Evolutionary conservation across 78 protist genomes (phyloP), one percentile per base, ranked within the genome.

Genomic region (Monosiga brevicollis): DNA sequence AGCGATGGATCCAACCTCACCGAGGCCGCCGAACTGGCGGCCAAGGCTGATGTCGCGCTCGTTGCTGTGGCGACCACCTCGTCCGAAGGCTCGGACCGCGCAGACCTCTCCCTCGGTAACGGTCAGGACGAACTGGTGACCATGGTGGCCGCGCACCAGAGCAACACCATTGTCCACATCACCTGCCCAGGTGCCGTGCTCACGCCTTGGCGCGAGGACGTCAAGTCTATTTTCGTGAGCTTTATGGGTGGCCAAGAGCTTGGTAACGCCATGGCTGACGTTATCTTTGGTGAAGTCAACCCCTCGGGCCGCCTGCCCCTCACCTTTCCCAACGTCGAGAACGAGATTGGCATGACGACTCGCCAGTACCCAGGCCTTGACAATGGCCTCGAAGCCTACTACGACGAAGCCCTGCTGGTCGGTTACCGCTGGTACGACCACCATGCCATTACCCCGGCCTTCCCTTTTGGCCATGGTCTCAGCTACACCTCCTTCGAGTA

Each of bases 401-500:
- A 88, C 78, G n/a, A 78, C 71, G 93, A 90, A 79, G 32, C 34
- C 54, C 86, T 90, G 22, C 42, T 43, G n/a, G 88, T 87, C 43
- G 93, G 92, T 2, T 90, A 90, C 87, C 35, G 89, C 37, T 87
- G 87, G 89, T 90, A 90, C 78, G 78, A 87, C 26, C 87, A 78
- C 37, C n/a, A 74, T 39, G 37, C 38, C 36, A 76, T 70, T 32
- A 1, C 23, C 55, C 91, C 90, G 1, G 83, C 85, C 77, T 90
- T 87, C 77, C 82, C 93, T 15, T 90, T 90, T 32, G 93, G 93
- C 22, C 91, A 90, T 32, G 93, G 93, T 22, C 73, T 90, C 55
- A 40, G 79, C 23, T 89, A 79, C 72, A 76, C 86, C n/a, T 2
- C 74, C 38, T 80, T 88, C 62, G 36, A 78, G 71, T 88, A 86